A percentile compares a stretch with the other conserved stretches of the same genome.
Evolutionary conservation across 345 rosid genomes (phyloP).

Genomic region (Boechera stricta): DNA sequence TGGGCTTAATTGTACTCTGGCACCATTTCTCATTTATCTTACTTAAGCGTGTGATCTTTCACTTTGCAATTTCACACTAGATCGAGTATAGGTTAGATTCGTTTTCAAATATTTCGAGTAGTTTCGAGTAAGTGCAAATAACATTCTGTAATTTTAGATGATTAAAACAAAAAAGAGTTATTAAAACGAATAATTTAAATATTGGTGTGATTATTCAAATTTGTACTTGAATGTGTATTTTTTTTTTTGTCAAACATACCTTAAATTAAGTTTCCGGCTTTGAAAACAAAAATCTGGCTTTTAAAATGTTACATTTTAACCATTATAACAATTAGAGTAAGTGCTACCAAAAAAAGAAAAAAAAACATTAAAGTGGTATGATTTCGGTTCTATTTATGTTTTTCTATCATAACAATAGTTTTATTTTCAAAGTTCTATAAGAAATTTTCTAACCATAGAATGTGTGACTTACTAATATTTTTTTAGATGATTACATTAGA

Average conservation of each 20-base stretch:
- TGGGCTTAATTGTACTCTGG: conserved; percentile 6
- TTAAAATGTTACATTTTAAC: not conserved
- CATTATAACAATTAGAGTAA: not conserved
- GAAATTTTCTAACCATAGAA: not conserved
- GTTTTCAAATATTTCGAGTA: not conserved
- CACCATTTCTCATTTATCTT: not conserved
- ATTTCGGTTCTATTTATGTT: not conserved
- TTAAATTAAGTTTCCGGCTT: too few species aligned
- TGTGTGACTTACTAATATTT: not conserved
- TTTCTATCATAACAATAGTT: not conserved
- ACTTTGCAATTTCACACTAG: not conserved
- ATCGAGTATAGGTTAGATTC: not conserved
- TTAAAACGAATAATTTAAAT: too few species aligned
- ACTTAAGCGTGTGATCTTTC: not conserved
- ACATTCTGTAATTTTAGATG: not conserved
- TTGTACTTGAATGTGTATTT: not conserved
- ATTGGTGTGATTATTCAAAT: not conserved
- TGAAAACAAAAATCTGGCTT: not conserved
- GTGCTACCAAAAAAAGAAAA: not conserved
- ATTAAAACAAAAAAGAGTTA: too few species aligned
- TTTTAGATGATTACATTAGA: not conserved
- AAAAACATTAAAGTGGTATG: not conserved
- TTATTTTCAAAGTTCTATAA: not conserved
- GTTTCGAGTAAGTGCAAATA: too few species aligned
- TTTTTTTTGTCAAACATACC: too few species aligned